These are phyloP conservation scores for Trypanosoma rangeli DNA, from an alignment of 208 protist genomes.

Conservation along the genomic window DNA sequence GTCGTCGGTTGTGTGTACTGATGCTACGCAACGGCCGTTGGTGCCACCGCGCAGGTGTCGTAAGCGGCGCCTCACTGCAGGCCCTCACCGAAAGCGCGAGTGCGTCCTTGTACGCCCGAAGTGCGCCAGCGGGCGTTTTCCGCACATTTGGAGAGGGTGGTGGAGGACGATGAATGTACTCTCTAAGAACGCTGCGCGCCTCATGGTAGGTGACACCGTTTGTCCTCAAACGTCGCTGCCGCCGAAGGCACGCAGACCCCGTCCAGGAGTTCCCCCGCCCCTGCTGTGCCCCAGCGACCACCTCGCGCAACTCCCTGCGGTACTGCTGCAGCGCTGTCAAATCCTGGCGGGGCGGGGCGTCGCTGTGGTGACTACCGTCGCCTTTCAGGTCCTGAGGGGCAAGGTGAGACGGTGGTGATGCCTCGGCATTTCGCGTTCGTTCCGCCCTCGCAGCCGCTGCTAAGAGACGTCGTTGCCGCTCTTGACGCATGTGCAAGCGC, in stretches of 20 bases:
- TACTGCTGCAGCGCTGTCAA: slow-evolving; percentile 26
- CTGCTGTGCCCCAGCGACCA: not conserved
- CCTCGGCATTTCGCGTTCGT: slow-evolving; percentile 1
- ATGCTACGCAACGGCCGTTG: slow-evolving; percentile 16
- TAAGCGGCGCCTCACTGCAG: not conserved
- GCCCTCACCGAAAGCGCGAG: not conserved
- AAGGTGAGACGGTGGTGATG: not conserved
- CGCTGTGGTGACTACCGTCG: not conserved
- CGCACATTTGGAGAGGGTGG: not conserved
- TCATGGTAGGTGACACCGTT: slow-evolving; percentile 29
- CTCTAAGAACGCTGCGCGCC: slow-evolving; percentile 31
- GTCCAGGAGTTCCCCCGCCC: slow-evolving; percentile 7
- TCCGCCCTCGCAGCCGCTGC: slow-evolving; percentile 8
- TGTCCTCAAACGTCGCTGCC: slow-evolving; percentile 6
- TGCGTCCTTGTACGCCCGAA: slow-evolving; percentile 24
- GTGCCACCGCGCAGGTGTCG: slow-evolving; percentile 15
- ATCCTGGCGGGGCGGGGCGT: not conserved
- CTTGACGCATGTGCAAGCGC: slow-evolving; percentile 38
- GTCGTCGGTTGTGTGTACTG: not conserved
- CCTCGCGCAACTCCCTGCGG: slow-evolving; percentile 31
- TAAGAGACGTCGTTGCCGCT: slow-evolving; percentile 28
- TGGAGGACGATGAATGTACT: slow-evolving; percentile 28
- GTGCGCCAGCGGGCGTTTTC: slow-evolving; percentile 4
- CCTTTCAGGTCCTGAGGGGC: not conserved
- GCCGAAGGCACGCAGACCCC: too few relatives aligned